Conservation (phyloP, 345 rosid genomes). For the Eucalyptus marginata region DNA sequence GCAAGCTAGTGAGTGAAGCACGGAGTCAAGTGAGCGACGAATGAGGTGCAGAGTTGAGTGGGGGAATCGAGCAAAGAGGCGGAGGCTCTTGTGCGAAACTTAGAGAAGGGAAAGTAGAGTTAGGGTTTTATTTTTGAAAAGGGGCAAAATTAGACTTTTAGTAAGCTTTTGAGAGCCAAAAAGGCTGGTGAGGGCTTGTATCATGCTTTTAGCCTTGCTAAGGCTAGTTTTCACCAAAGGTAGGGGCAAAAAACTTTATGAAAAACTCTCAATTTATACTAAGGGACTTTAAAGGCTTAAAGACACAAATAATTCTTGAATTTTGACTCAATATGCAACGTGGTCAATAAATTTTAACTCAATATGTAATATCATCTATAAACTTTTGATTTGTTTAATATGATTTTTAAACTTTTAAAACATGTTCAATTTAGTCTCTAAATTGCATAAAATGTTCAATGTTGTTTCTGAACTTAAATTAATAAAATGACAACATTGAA, state of each 20-base stretch:
- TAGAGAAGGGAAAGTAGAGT: neutral
- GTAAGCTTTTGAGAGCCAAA: neutral
- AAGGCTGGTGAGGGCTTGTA: neutral
- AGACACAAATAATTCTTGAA: no score
- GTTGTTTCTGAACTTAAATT: no score
- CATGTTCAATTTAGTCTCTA: no score
- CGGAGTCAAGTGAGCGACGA: neutral
- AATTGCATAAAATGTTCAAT: neutral
- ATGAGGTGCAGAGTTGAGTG: no score
- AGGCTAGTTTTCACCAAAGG: neutral
- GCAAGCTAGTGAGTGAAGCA: neutral
- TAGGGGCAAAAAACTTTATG: neutral
- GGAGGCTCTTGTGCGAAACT: neutral
- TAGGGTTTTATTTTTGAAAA: neutral
- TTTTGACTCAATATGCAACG: rapidly evolving
- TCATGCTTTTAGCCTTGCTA: neutral
- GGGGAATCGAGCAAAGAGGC: neutral
- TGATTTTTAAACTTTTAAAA: rapidly evolving
- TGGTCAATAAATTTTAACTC: rapidly evolving
- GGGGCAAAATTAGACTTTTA: neutral
- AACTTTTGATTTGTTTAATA: no score
- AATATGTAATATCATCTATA: rapidly evolving
- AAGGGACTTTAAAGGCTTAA: neutral
- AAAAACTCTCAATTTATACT: neutral
- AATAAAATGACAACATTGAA: no score